A percentile compares a stretch with the other conserved stretches of the same genome.
Evolutionary conservation across 2,329 filamentous ascomycete genomes (phyloP).

Genomic region (Aspergillus puulaauensis): DNA sequence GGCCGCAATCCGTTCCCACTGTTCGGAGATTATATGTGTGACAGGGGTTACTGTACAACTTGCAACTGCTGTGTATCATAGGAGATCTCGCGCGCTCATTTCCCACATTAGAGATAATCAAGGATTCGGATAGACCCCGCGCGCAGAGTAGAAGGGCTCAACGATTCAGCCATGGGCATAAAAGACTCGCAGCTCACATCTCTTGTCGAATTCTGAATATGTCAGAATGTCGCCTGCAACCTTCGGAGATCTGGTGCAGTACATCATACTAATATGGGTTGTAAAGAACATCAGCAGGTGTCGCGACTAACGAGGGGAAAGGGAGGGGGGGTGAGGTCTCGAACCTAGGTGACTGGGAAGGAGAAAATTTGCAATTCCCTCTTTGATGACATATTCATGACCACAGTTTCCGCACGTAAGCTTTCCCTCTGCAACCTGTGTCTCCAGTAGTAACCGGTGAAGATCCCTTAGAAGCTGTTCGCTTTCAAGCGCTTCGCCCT

Average conservation of each 20-base stretch:
- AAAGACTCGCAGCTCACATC: neutral
- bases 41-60: constrained; percentile 8
- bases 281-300: neutral
- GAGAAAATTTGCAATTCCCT: constrained; percentile 95
- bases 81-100: constrained; percentile 1
- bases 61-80: constrained; percentile 13
- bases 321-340: constrained; percentile 6
- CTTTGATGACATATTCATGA: constrained; percentile 90
- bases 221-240: neutral
- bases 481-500: constrained; percentile 62
- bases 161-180: neutral
- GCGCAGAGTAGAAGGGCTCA: neutral
- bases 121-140: constrained; percentile 3
- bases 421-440: constrained; percentile 83
- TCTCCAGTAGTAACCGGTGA: constrained; percentile 82
- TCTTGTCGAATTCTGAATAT: neutral
- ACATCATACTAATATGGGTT: neutral
- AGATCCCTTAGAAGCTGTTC: constrained; percentile 73
- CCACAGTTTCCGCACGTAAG: constrained; percentile 88
- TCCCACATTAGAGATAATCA: constrained; percentile 3
- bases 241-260: neutral
- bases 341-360: constrained; percentile 81
- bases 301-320: neutral
- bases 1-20: neutral
- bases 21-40: neutral